Evolutionary conservation across 176 grass and related monocot genomes (phyloP), one percentile per base, ranked within the genome.

Genomic region (Zoysia pacifica): DNA sequence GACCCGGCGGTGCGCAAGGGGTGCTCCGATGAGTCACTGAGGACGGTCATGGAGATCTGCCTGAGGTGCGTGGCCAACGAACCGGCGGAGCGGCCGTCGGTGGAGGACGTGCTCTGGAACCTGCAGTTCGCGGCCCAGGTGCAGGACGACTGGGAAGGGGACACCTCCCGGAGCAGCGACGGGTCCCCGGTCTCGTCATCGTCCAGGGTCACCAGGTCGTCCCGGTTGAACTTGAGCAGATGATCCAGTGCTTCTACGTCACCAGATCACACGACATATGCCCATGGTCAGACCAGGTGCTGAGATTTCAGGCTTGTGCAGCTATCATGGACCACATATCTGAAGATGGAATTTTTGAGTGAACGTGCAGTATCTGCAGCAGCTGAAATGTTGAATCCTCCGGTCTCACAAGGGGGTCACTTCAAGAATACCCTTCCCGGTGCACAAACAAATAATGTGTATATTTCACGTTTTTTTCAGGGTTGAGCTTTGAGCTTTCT

Each of bases 81-180:
- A 60, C 82, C 86, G 10, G 37, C 44, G 41, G 92, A 91, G 79
- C 88, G 96, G 71, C 96, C 96, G 0, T 99, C 96, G 0, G 77
- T 95, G 3, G 96, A 99, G 82, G 93, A 99, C 63, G 92, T 99
- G 65, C 86, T 99, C 39, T 99, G 96, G 96, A 95, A 99, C 86
- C 72, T 99, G 72, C 96, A 99, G 71, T 99, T 99, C 37, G 96
- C 93, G 46, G 83, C 93, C 70, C 96, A 99, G 84, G 96, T 95
- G 71, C 92, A 94, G 65, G 82, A 91, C 2, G 89, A 90, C 43
- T 91, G 92, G 92, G 87, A 85, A 41, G 81, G 74, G 18, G 86
- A 89, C 41, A 50, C 82, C 28, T 28, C 28, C 76, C 81, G 70
- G 74, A 98, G 96, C 86, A 85, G 90, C 39, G 81, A 93, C 13